Percentiles rank a stretch among this genome's conserved stretches.
Evolutionary conservation across 768 basidiomycete species (phyloP).

Genomic region (Tulasnella sp.): DNA sequence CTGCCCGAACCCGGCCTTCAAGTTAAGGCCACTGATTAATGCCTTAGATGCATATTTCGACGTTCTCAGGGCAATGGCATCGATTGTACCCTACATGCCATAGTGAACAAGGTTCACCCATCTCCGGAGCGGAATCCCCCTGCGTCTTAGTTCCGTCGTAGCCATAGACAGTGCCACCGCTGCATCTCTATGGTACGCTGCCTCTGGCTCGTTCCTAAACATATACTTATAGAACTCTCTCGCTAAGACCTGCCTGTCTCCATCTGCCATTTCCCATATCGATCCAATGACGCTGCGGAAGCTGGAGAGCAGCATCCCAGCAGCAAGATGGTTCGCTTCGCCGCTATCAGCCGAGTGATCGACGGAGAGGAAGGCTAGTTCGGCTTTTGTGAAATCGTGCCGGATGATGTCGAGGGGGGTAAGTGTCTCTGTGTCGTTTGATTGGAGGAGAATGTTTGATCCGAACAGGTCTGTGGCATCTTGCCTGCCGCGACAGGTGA

Average conservation of each 20-base stretch:
- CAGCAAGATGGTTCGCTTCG: not conserved
- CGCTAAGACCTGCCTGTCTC: not conserved
- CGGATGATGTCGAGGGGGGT: not conserved
- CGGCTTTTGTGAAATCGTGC: not conserved
- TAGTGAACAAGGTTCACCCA: not conserved
- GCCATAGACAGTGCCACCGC: not conserved
- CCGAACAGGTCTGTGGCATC: not conserved
- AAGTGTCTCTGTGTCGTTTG: not conserved
- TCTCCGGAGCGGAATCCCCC: not conserved
- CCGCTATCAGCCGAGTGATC: not conserved
- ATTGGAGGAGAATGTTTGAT: not conserved
- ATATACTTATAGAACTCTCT: not conserved
- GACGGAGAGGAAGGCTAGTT: not conserved
- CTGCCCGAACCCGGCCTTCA: no score
- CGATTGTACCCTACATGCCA: not conserved
- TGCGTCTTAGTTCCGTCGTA: not conserved
- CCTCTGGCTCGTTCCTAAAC: not conserved
- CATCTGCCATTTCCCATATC: not conserved
- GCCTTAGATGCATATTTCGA: no score
- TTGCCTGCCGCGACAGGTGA: not conserved
- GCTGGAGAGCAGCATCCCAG: no score
- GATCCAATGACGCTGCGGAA: not conserved
- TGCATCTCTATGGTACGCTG: not conserved
- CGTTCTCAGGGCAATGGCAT: no score
- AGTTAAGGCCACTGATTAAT: no score